phyloP scores from a whole-genome alignment of 192 early-diverging fungal species.

The Backusella australiensis region DNA sequence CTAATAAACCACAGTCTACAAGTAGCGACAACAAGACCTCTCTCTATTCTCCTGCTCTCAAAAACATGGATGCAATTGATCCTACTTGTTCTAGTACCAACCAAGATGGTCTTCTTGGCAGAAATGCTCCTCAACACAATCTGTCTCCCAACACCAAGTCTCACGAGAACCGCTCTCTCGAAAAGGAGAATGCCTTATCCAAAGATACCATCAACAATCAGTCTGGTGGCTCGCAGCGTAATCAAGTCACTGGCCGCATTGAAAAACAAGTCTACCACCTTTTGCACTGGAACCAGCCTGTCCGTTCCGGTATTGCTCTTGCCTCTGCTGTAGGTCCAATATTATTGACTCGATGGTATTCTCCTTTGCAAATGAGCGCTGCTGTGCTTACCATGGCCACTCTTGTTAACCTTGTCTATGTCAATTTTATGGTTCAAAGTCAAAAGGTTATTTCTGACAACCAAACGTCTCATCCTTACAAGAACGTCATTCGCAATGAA shows the following conservation, averaged over 20 bases:
- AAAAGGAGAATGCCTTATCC: too few relatives aligned
- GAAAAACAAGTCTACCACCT: conserved; percentile 2
- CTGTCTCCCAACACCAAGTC: not conserved
- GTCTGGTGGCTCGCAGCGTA: not conserved
- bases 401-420: conserved; percentile 22
- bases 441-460: conserved; percentile 13
- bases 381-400: conserved; percentile 12
- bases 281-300: conserved; percentile 23
- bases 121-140: not conserved
- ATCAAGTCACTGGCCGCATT: conserved; percentile 11
- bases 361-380: conserved; percentile 17
- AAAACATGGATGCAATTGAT: not conserved
- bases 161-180: too few relatives aligned
- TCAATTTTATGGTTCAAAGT: conserved; percentile 5
- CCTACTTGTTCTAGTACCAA: not conserved
- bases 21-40: not conserved
- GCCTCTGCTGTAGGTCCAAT: not conserved
- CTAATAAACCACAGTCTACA: not conserved
- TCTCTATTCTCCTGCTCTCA: not conserved
- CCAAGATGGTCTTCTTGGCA: not conserved
- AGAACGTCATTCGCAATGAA: conserved; percentile 13
- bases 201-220: not conserved
- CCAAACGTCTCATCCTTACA: conserved; percentile 8
- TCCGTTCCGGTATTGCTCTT: conserved; percentile 9
- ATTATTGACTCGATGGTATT: conserved; percentile 22